Base-by-base conservation (phyloP, 345 rosid genomes). In the Dipteronia sinensis region DNA sequence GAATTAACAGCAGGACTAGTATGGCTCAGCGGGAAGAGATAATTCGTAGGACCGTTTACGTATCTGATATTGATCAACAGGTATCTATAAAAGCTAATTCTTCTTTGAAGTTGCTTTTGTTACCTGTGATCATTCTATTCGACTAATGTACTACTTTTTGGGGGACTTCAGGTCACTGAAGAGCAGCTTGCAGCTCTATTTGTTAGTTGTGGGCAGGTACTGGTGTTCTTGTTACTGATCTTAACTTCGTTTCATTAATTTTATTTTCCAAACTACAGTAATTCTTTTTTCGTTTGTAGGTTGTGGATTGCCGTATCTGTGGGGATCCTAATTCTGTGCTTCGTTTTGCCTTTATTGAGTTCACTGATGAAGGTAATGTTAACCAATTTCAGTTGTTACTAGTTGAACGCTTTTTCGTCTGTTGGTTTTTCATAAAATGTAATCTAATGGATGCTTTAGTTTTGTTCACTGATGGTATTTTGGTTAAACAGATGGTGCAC, bases 101-200 rank as follows among this genome's bases (percentile, higher is more conserved):
- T 83, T 44, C 17, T 38, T 25, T 23, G 69, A 23, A 34, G 7
- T 67, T 59, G 17, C 44, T 20, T 64, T 15, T 64, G 71, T 13
- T 63, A 19, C 12, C 16, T 55, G 68, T 11, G 1, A 34, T 27
- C 11, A 10, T 38, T 23, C 17, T 64, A 13, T 22, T 29, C 64
- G 67, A 31, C 64, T 82, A 27, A 75, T 66, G 9, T 10, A 7
- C 63, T 65, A 69, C 17, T 61, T 56, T 56, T 79, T 72, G 19
- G 20, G 70, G 73, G 71, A 63, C 53, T 56, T 10, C 71, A 94
- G 98, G 98, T 94, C 77, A 94, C 98, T 49, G 98, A 94, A 84
- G 98, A 94, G 86, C 98, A 94, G 88, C 98, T 94, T 81, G 98
- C 97, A 62, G 92, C 92, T 81, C 85, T 94, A 65, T 94, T 94